These are phyloP conservation scores for Saururus chinensis DNA, from an alignment of 164 flowering plant species.

Conservation along the genomic window DNA sequence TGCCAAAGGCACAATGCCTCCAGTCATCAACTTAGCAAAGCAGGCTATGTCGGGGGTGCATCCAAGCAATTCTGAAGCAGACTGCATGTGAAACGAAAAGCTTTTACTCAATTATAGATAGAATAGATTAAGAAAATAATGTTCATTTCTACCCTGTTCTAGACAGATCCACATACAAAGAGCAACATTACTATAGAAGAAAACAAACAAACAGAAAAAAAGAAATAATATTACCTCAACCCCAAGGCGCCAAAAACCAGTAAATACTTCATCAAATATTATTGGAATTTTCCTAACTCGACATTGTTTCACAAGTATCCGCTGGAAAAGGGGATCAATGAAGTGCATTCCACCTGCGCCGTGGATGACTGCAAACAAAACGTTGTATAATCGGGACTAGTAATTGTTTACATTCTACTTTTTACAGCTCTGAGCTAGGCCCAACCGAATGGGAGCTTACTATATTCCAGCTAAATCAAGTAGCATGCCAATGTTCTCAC, in stretches of 20 bases:
- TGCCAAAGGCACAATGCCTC: constrained; percentile 84
- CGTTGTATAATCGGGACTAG: neutral
- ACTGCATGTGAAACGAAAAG: constrained; percentile 25
- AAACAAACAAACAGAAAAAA: constrained; percentile 1
- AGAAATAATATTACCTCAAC: constrained; percentile 47
- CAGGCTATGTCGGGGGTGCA: constrained; percentile 90
- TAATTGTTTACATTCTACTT: neutral
- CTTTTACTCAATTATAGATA: neutral
- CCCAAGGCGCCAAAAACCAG: constrained; percentile 98
- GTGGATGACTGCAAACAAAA: constrained; percentile 49
- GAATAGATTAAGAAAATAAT: too few species aligned
- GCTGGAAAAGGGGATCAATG: constrained; percentile 95
- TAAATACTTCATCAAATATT: constrained; percentile 91
- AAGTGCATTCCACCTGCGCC: constrained; percentile 96
- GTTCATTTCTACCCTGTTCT: neutral
- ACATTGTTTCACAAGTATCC: constrained; percentile 75
- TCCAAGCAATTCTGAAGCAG: constrained; percentile 70
- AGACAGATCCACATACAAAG: neutral
- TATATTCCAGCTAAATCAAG: too few species aligned
- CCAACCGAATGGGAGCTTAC: too few species aligned
- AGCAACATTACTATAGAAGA: neutral
- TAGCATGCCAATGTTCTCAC: too few species aligned
- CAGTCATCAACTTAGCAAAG: constrained; percentile 84
- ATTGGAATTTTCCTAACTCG: constrained; percentile 57
- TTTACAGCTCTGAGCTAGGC: too few species aligned